These are phyloP conservation scores for Agarophyton chilense DNA, from an alignment of 23 red algal genomes.

Conservation along the genomic window DNA sequence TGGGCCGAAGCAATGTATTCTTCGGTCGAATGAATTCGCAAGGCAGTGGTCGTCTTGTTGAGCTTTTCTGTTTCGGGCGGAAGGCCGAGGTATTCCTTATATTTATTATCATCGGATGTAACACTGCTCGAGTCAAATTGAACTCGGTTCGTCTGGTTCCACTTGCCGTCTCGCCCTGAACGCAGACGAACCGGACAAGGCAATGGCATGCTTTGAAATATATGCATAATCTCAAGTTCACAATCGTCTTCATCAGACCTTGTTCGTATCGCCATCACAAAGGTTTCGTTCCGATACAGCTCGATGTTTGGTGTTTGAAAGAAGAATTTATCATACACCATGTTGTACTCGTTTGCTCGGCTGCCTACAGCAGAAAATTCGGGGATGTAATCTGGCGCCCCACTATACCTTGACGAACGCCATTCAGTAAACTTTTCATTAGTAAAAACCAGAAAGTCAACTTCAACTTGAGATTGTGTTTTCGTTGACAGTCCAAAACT, in stretches of 20 bases:
- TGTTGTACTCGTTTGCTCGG: conserved; percentile 18
- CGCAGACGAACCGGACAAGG: not conserved
- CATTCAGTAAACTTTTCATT: not conserved
- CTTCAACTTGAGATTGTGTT: not conserved
- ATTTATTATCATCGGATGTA: not conserved
- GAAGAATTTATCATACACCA: conserved; percentile 4
- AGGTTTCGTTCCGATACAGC: not conserved
- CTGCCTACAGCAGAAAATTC: not conserved
- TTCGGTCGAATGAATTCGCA: not conserved
- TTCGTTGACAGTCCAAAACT: conserved; percentile 12
- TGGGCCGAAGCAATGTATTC: too few relatives aligned
- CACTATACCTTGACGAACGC: not conserved
- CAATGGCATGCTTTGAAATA: not conserved
- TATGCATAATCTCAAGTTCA: conserved; percentile 9
- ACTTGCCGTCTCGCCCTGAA: not conserved
- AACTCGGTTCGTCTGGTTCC: not conserved
- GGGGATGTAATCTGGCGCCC: not conserved
- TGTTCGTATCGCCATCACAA: conserved; percentile 5
- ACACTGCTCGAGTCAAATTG: not conserved
- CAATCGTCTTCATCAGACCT: not conserved
- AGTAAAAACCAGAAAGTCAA: not conserved
- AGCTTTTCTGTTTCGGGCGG: too few relatives aligned
- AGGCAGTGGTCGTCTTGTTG: not conserved
- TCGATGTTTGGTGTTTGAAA: conserved; percentile 7
- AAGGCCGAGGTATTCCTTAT: not conserved